Evolutionary conservation across 495 filamentous ascomycete species (phyloP), one percentile per base, ranked within the genome.

Genomic region (Penicillium diatomitis): DNA sequence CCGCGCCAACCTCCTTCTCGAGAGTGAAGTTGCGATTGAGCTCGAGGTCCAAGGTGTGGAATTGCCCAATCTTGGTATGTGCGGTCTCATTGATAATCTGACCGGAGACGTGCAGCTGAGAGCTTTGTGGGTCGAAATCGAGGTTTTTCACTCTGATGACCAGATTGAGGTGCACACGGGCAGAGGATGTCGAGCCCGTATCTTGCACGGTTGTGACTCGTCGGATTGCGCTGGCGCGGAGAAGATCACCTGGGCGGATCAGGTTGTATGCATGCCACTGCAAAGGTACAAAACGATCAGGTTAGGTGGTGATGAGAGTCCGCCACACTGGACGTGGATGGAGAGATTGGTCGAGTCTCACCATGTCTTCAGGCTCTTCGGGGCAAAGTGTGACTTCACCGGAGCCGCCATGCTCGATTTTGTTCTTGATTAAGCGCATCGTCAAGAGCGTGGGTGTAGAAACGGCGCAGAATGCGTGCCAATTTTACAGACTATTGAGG

Each of bases 191-290:
- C 38, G 83, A 85, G 35, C 90, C 91, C 0, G 87, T 89, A 38
- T 78, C 72, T 61, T 69, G 66, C 12, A 81, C 77, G 34, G 79
- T 81, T 9, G 80, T 83, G 36, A 95, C 82, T 38, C 87, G 86
- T 55, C 92, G 88, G 48, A 92, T 71, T 38, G 92, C 88, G 45
- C 83, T 85, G 31, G 89, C 90, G 54, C 82, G 83, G 48, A 98
- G 75, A 41, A 87, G 69, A 55, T 98, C 94, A 35, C 71, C 76
- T 28, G 82, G 79, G 8, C 82, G 80, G 64, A 98, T 91, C 35
- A 98, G 78, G 70, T 98, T 98, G 76, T 96, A 90, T 63, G 86
- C 85, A 60, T 96, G 90, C 92, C 92, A 98, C 87, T 92, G 46
- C 20, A 20, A 20, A 20, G 20, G 20, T 20, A 20, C 20, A 20